Base-by-base conservation (phyloP, 2,329 filamentous ascomycete species). In the Arthrobotrys sphaeroides region DNA sequence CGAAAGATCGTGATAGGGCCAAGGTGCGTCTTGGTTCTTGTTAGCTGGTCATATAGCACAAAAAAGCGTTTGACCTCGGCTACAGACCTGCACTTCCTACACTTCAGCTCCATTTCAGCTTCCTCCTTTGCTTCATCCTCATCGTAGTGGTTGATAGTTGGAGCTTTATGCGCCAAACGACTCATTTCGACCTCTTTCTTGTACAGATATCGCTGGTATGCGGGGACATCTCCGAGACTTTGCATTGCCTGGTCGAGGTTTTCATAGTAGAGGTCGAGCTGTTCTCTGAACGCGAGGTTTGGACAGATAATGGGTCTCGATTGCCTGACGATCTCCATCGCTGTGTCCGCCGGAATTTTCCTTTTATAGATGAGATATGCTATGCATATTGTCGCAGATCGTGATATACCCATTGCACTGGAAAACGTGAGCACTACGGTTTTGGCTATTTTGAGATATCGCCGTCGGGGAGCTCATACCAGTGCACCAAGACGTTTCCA, bases 341-440 rank as follows among this genome's bases (percentile, higher is more conserved):
- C 93, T 49, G 91, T 88, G 6, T 83, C 82, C 3, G 77, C 60
- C 4, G 72, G 38, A n/a, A 79, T 77, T 20, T 74, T 87, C 78
- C 88, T 86, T 79, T 87, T 87, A 83, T 88, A 89, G 77, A 98
- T 90, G 59, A 98, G 85, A 83, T 94, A 98, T 76, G 95, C 94
- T 70, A 96, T 87, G 65, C 92, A 87, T 78, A 92, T 88, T 31
- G 93, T 90, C 78, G 94, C 91, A 53, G 94, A 98, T 73, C 95
- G 91, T 33, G 94, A 97, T 84, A 96, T 96, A 62, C 95, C 95
- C 89, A 97, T 97, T 20, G 93, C 94, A 86, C 95, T 97, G 5
- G 5, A 5, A 10, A 10, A 38, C 9, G 18, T 55, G 13, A 33
- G 28, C 10, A 33, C 10, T 6, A 20, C 5, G 18, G n/a, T 5